Conservation (phyloP, 2,329 filamentous ascomycete genomes). For the Cladosporium austrohemisphaericum region DNA sequence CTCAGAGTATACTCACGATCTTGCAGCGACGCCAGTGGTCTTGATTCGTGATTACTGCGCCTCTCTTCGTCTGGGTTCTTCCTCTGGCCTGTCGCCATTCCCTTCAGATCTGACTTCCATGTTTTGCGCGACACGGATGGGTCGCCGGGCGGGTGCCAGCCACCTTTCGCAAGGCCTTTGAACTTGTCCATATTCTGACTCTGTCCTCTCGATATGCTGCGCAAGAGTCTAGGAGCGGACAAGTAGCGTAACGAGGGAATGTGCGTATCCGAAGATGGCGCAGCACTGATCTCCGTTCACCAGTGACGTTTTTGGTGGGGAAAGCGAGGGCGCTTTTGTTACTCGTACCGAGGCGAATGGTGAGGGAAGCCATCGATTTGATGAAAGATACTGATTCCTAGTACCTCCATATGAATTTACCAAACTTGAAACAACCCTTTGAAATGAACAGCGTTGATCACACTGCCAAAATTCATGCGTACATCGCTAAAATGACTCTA, state of each 20-base stretch:
- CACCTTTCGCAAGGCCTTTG: conserved; percentile 44
- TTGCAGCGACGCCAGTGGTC: conserved; percentile 66
- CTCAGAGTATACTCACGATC: conserved; percentile 50
- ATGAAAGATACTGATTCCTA: no score
- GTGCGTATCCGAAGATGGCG: neutral
- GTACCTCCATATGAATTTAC: no score
- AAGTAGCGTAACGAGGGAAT: neutral
- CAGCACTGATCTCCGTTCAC: no score
- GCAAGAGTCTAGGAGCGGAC: neutral
- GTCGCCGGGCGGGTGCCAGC: conserved; percentile 46
- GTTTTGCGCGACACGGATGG: conserved; percentile 53
- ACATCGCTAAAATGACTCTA: no score
- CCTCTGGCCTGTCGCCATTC: conserved; percentile 47
- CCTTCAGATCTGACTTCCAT: conserved; percentile 42
- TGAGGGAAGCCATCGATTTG: no score
- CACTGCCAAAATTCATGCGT: no score
- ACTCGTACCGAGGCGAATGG: no score
- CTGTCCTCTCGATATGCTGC: neutral
- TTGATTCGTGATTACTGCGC: conserved; percentile 48
- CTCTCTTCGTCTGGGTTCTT: conserved; percentile 40
- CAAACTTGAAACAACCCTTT: no score
- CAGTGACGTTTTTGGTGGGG: no score
- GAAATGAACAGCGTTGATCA: no score
- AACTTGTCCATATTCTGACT: conserved; percentile 31
- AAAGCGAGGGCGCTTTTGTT: no score